phyloP scores from a whole-genome alignment of 2,329 filamentous ascomycete genomes.

The Trichoderma brevicompactum region DNA sequence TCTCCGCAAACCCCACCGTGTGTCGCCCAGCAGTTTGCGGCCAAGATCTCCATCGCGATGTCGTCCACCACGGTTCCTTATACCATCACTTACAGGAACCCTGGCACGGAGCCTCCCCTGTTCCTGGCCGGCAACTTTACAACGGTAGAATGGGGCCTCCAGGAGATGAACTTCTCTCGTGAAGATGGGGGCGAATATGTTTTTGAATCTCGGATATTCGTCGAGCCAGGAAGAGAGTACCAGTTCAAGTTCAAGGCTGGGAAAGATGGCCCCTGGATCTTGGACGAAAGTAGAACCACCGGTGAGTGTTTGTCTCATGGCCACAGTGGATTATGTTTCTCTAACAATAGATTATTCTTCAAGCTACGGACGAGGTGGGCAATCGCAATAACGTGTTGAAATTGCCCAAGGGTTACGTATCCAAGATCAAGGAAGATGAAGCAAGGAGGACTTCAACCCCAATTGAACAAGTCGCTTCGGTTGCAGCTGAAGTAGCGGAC shows the following conservation, averaged over 20 bases:
- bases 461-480: slow-evolving; percentile 47
- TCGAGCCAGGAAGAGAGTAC: slow-evolving; percentile 62
- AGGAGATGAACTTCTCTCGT: slow-evolving; percentile 64
- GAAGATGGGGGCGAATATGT: slow-evolving; percentile 58
- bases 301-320: slow-evolving; percentile 48
- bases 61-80: slow-evolving; percentile 44
- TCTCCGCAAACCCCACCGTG: neutral
- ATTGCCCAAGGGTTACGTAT: slow-evolving; percentile 32
- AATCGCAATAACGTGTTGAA: slow-evolving; percentile 31
- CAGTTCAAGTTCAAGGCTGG: slow-evolving; percentile 78
- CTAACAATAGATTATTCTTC: slow-evolving; percentile 4
- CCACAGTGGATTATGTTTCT: no score
- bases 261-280: slow-evolving; percentile 69
- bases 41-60: slow-evolving; percentile 23
- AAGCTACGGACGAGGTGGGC: slow-evolving; percentile 31
- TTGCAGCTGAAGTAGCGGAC: slow-evolving; percentile 52
- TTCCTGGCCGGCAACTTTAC: slow-evolving; percentile 73
- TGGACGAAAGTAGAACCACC: slow-evolving; percentile 65
- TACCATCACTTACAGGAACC: slow-evolving; percentile 64
- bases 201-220: slow-evolving; percentile 61
- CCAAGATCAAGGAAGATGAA: slow-evolving; percentile 13
- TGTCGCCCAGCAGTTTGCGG: neutral
- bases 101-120: slow-evolving; percentile 67
- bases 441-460: slow-evolving; percentile 43
- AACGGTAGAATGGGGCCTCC: slow-evolving; percentile 66